Evolutionary conservation across 768 basidiomycete species (phyloP), one percentile per base, ranked within the genome.

Genomic region (Tricholoma sp.): DNA sequence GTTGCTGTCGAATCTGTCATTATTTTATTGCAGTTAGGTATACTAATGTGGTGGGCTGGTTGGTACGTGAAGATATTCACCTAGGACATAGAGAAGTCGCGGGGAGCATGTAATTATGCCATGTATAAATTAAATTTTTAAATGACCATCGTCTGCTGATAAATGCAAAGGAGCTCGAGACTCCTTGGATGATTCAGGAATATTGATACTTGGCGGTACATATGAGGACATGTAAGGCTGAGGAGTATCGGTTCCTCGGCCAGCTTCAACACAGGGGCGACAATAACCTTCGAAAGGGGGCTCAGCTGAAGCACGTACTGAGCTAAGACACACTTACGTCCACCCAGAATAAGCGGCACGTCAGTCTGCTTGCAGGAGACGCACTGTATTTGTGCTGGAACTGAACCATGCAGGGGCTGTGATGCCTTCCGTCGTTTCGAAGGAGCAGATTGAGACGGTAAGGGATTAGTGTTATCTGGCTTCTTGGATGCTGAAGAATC

Each of bases 291-390:
- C 44, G 28, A 3, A 53, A 42, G 24, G 18, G 52, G 9, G 49
- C 49, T 28, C 31, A 54, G 20, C 24, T 49, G n/a, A 15, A 18
- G 29, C 34, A 37, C 12, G 41, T 4, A 37, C 17, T 45, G 12
- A 24, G 34, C 45, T 47, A 7, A 6, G 50, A 50, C 53, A 5
- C 24, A 78, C 88, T 77, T 61, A 89, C 89, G 78, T 41, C 88
- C 89, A 56, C 87, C 87, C 66, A 85, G 75, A 52, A 89, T 81
- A n/a, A 91, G 74, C 6, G 89, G 89, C 12, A 90, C 88, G 63
- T 88, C 85, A 13, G 78, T 80, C 65, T 81, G 78, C 44, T 80
- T 79, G 66, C 88, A 91, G 6, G 80, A 70, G 37, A 77, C 70
- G 59, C 88, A 91, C 32, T 74, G 71, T 9, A 81, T 75, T 12